Conservation (phyloP, 1,139 yeast species). For the Eremothecium coryli region DNA sequence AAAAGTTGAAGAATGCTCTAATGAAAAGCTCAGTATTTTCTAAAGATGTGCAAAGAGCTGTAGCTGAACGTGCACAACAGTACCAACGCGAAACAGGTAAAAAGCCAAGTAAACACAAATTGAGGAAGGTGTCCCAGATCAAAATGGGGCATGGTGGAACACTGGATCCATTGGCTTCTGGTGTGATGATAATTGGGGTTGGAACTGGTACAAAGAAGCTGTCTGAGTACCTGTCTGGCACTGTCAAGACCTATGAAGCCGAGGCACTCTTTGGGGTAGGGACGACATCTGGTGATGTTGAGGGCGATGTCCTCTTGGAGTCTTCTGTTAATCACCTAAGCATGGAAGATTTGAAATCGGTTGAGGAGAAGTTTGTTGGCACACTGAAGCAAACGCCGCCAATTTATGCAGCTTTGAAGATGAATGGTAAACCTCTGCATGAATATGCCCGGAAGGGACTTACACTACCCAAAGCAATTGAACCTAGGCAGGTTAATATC, state of each 20-base stretch:
- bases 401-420: constrained; percentile 83
- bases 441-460: constrained; percentile 88
- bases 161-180: constrained; percentile 88
- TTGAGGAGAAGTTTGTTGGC: constrained; percentile 62
- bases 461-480: constrained; percentile 74
- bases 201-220: constrained; percentile 83
- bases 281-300: constrained; percentile 90
- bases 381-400: constrained; percentile 87
- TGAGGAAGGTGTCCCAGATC: constrained; percentile 45
- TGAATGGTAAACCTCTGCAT: constrained; percentile 89
- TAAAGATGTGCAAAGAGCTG: constrained; percentile 42
- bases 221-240: constrained; percentile 59
- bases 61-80: constrained; percentile 42
- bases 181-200: constrained; percentile 83
- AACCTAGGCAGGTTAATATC: constrained; percentile 63
- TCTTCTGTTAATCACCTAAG: constrained; percentile 53
- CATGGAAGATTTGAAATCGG: constrained; percentile 40
- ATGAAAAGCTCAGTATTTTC: constrained; percentile 53
- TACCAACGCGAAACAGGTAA: constrained; percentile 36
- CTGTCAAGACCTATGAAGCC: constrained; percentile 71
- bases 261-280: constrained; percentile 80
- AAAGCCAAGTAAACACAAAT: constrained; percentile 36
- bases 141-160: constrained; percentile 99
- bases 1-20: constrained; percentile 53
- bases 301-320: constrained; percentile 66